phyloP scores from a whole-genome alignment of 176 grass and related monocot species.

The Sorghum bicolor region Sorghum_bicolor_NCBIv3 NC_012873.2:1162501-1163000 shows the following conservation, averaged over 20 bases:
- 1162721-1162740: not conserved
- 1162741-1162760: not conserved
- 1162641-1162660: not conserved
- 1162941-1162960: not conserved
- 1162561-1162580: not conserved
- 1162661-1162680: not conserved
- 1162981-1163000: not conserved
- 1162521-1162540: not conserved
- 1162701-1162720: not conserved
- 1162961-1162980: not conserved
- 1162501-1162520: not conserved
- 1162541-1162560: not conserved
- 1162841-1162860: not conserved
- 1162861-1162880: not conserved
- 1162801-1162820: not conserved
- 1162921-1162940: conserved; percentile 27
- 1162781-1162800: not conserved
- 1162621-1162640: not conserved
- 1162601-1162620: not conserved
- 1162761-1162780: not conserved
- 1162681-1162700: not conserved
- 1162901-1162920: not conserved
- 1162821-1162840: not conserved
- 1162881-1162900: not conserved
- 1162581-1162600: not conserved